phyloP scores from a whole-genome alignment of 768 basidiomycete species.

The Floccularia luteovirens region DNA sequence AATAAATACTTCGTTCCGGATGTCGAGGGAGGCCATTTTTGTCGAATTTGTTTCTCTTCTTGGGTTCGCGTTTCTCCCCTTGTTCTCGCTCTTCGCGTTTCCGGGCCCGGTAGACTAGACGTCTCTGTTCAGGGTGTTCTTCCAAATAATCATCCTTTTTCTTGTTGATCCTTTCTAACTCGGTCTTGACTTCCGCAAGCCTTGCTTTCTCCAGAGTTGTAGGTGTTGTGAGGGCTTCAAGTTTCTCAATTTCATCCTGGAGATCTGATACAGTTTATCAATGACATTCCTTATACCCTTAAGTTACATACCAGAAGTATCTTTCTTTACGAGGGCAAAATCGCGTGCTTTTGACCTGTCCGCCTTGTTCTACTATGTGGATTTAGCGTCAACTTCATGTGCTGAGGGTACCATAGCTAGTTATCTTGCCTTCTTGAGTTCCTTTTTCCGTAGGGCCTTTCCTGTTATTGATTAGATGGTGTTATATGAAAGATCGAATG shows the following conservation, averaged over 20 bases:
- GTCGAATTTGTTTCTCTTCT: constrained; percentile 67
- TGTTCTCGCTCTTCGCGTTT: constrained; percentile 38
- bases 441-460: constrained; percentile 89
- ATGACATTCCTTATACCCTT: background rate
- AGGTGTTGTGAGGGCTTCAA: constrained; percentile 37
- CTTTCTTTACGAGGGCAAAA: constrained; percentile 90
- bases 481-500: background rate
- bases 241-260: constrained; percentile 70
- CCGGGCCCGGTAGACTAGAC: constrained; percentile 66
- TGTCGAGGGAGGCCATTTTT: constrained; percentile 81
- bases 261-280: constrained; percentile 42
- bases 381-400: constrained; percentile 1
- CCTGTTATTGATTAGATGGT: constrained; percentile 35
- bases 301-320: constrained; percentile 61
- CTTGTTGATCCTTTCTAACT: constrained; percentile 72
- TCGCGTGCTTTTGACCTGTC: constrained; percentile 77
- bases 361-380: constrained; percentile 81
- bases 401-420: background rate
- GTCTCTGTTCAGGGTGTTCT: constrained; percentile 89
- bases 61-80: constrained; percentile 30
- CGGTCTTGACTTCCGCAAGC: constrained; percentile 63
- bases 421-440: constrained; percentile 80
- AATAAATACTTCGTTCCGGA: constrained; percentile 90
- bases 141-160: constrained; percentile 90
- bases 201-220: constrained; percentile 54